Conservation (phyloP, 176 grass and related monocot species). For the Ampelocalamus luodianensis region DNA sequence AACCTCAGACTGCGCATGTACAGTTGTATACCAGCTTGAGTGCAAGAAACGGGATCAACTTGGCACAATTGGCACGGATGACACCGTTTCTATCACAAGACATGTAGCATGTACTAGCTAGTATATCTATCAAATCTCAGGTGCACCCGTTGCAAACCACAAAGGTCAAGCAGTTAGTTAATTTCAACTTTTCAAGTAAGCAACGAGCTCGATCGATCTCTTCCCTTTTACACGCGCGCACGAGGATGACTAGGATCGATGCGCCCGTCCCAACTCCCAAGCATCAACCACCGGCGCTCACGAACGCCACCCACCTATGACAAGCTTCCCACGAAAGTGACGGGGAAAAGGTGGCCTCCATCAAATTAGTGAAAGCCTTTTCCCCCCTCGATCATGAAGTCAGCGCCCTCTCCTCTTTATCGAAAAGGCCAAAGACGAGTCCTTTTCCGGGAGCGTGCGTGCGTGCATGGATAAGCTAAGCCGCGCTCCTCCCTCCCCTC, state of each 20-base stretch:
- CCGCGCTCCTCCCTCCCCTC: not conserved
- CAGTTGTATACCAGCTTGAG: no score
- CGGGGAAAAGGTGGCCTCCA: not conserved
- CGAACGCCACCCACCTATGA: not conserved
- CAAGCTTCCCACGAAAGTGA: not conserved
- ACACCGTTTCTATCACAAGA: no score
- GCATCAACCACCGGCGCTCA: no score
- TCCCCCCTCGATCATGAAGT: not conserved
- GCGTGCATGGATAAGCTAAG: not conserved
- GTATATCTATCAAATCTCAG: no score
- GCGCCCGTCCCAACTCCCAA: not conserved
- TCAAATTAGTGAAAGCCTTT: constrained; percentile 1
- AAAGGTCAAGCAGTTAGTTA: not conserved
- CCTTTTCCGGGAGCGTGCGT: constrained; percentile 32
- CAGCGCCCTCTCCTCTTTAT: constrained; percentile 20
- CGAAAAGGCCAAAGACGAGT: not conserved
- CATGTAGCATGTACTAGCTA: no score
- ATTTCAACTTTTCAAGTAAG: not conserved
- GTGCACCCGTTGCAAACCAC: not conserved
- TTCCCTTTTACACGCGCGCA: not conserved
- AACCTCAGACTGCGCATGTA: not conserved
- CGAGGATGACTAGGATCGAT: not conserved
- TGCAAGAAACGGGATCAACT: no score
- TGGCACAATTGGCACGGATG: no score
- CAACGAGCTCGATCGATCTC: not conserved